These are phyloP conservation scores for Herpetomonas samuelpessoai DNA, from an alignment of 208 protist species.

Conservation along the genomic window DNA sequence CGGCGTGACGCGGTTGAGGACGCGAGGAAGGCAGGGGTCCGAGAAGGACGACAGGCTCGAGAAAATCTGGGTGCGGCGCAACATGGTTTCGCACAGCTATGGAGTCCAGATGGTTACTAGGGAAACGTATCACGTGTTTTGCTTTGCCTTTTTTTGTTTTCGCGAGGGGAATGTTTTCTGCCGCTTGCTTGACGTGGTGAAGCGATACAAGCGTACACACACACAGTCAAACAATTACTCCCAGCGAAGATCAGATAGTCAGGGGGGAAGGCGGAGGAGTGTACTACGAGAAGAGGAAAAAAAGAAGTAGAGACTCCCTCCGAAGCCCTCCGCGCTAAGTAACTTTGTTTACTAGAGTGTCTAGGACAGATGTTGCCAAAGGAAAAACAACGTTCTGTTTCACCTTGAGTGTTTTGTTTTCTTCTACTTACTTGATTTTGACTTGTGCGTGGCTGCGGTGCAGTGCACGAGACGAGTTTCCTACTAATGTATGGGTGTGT, in stretches of 20 bases:
- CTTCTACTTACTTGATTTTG: too few species aligned
- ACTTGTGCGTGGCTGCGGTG: too few species aligned
- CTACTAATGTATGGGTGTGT: too few species aligned
- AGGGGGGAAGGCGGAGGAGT: background rate
- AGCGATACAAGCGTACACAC: too few species aligned
- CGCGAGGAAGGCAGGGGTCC: constrained; percentile 60
- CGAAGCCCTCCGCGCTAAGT: too few species aligned
- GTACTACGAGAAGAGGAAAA: constrained; percentile 2
- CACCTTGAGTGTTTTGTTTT: too few species aligned
- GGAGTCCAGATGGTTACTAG: background rate
- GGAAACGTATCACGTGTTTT: too few species aligned
- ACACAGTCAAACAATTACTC: background rate
- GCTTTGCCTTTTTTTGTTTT: background rate
- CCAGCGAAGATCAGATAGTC: background rate
- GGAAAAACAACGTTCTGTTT: background rate
- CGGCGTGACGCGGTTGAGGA: constrained; percentile 67
- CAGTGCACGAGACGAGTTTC: too few species aligned
- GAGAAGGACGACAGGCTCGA: constrained; percentile 28
- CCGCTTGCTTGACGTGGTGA: too few species aligned
- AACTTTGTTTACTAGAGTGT: constrained; percentile 3
- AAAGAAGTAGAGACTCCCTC: background rate
- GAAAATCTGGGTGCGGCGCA: background rate
- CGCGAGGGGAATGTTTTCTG: too few species aligned
- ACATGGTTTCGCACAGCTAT: constrained; percentile 14
- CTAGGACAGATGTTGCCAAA: background rate